phyloP scores from a whole-genome alignment of 2,329 filamentous ascomycete genomes.

The Xylaria multiplex region DNA sequence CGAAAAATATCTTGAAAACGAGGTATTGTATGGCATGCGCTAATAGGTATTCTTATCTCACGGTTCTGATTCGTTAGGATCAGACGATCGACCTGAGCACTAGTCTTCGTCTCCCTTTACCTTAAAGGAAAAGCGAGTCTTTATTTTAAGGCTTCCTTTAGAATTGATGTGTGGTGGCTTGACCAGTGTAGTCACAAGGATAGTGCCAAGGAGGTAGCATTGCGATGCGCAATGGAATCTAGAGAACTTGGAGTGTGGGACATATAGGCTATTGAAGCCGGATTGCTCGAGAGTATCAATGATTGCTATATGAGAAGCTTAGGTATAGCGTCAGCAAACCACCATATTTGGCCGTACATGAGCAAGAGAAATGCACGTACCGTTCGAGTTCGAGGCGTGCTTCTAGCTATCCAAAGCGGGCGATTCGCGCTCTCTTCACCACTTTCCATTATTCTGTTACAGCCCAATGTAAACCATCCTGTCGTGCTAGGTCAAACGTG shows the following conservation, averaged over 20 bases:
- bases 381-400: background rate
- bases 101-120: too few species aligned
- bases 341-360: background rate
- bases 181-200: background rate
- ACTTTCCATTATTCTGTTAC: background rate
- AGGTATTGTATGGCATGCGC: background rate
- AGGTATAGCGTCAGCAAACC: background rate
- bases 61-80: too few species aligned
- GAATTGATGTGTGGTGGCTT: background rate
- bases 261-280: too few species aligned
- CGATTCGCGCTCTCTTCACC: background rate
- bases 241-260: too few species aligned
- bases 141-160: background rate
- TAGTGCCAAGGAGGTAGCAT: background rate
- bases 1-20: background rate
- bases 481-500: constrained; percentile 16
- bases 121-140: too few species aligned
- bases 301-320: background rate
- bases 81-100: too few species aligned
- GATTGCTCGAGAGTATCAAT: background rate
- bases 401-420: background rate
- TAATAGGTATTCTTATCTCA: too few species aligned
- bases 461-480: background rate
- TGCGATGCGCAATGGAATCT: too few species aligned
- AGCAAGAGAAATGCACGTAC: constrained; percentile 18